Base-by-base conservation (phyloP, 768 basidiomycete genomes). In the Calocera cornea region DNA sequence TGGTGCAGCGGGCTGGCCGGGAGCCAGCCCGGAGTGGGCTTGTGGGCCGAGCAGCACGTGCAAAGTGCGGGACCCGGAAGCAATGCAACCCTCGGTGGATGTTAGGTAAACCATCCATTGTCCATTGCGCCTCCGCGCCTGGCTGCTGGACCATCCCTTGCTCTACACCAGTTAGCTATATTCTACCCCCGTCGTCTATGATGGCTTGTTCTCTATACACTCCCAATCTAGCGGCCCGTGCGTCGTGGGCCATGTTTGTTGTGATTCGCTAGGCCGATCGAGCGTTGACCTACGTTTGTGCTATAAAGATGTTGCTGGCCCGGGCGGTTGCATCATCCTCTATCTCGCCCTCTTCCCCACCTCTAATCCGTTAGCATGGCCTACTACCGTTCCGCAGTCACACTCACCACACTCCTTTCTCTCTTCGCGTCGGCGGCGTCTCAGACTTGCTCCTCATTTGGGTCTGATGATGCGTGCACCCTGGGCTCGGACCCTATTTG, bases 321-420 rank as follows among this genome's bases (percentile, higher is more conserved):
- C 27, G 54, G 27, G 5, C 2, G 2, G 27, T 27, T 60, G 31
- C 27, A 60, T 10, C 54, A 47, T 47, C 44, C 44, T 19, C 16
- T 19, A 17, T 47, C 54, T 60, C 54, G 24, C 54, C 14, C 31
- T 33, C 14, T 60, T 60, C 31, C 22, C 54, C 27, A 3, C 16
- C 54, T 27, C 54, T 60, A 60, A 60, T 60, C 54, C 24, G 54
- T 19, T 33, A 60, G 31, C 54, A 60, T 60, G 54, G 54, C 31
- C 27, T 60, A 60, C 27, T 27, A 33, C 54, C 54, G 54, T 22
- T 60, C 54, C 24, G 54, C 54, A 60, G 54, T 60, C 54, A 60
- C 54, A 60, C 54, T 60, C 54, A 60, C 54, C 54, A 60, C 54
- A 33, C 54, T 60, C 54, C 54, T 60, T 60, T 60, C 54, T 60